phyloP scores from a whole-genome alignment of 148 eudicot genomes.

The Bassia scoparia region DNA sequence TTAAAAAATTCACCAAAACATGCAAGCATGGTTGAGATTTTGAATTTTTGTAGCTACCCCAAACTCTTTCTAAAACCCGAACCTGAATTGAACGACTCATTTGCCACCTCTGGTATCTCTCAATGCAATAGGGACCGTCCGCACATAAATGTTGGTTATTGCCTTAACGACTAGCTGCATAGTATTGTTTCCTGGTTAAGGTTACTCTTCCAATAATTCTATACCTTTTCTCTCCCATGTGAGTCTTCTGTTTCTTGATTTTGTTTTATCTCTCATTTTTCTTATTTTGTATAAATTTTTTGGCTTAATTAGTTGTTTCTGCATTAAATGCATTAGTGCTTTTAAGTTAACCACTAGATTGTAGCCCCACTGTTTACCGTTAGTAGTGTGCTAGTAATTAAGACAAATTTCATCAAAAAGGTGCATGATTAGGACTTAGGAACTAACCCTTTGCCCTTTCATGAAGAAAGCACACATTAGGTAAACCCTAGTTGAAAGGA shows the following conservation, averaged over 20 bases:
- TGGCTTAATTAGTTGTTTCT: neutral
- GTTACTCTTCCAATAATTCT: neutral
- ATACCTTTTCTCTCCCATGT: neutral
- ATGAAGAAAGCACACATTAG: neutral
- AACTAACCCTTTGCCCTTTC: neutral
- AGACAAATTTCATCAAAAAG: conserved; percentile 3
- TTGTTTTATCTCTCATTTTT: no score
- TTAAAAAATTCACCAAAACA: no score
- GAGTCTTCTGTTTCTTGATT: neutral
- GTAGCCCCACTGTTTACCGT: neutral
- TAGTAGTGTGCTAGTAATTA: neutral
- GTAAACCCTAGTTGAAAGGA: neutral
- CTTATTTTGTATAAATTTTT: no score
- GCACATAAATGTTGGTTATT: no score
- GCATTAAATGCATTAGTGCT: neutral
- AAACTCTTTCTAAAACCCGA: no score
- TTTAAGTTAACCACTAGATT: neutral
- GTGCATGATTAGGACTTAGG: conserved; percentile 1
- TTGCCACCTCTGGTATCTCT: no score
- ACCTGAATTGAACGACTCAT: no score
- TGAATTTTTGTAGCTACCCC: no score
- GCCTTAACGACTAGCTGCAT: neutral
- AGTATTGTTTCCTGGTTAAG: neutral
- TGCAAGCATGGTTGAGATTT: no score
- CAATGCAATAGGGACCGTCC: no score